Evolutionary conservation across 129 eudicot genomes (phyloP), one percentile per base, ranked within the genome.

Genomic region (Oenanthe sinensis): DNA sequence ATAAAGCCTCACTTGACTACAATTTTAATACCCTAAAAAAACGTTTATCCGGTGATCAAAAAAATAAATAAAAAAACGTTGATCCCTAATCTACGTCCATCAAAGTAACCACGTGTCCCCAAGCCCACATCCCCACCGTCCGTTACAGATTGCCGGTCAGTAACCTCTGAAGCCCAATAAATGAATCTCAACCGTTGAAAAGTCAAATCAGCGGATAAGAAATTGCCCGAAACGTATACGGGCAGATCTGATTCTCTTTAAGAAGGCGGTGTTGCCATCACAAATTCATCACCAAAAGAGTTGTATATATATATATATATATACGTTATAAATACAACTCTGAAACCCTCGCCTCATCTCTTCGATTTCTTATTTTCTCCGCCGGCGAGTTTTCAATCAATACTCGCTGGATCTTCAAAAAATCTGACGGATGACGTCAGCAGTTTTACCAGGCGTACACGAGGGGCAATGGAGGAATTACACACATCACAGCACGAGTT

Each of bases 211-310:
- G 86, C 81, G 87, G 84, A 40, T 36, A 8, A 22, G 5, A 47
- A 7, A 8, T 77, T 74, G 88, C 93, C 90, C 85, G 65, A 36
- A 58, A 52, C 60, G 40, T 43, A 24, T 0, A 14, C 83, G 87
- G 92, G 85, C 84, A 86, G 87, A 76, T 72, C 81, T 45, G 15
- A 37, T 81, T 80, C 78, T 80, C 88, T 86, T 82, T 86, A 81
- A 85, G 82, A 77, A 83, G 40, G 65, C 62, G 28, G 44, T 36
- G 60, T 52, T 40, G 37, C 60, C 48, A 15, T 62, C 67, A 22
- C 77, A 63, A 75, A 19, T 24, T 55, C 76, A 33, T 76, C 77
- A 20, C 37, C 44, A 33, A 50, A 70, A 81, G 74, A 74, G 26
- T 75, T 43, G 0, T 60, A 60, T n/a, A 60, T 60, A 60, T 0